A percentile compares a stretch with the other conserved stretches of the same genome.
Conservation (phyloP, 2,329 filamentous ascomycete genomes). For the Colletotrichum tamarilloi region DNA sequence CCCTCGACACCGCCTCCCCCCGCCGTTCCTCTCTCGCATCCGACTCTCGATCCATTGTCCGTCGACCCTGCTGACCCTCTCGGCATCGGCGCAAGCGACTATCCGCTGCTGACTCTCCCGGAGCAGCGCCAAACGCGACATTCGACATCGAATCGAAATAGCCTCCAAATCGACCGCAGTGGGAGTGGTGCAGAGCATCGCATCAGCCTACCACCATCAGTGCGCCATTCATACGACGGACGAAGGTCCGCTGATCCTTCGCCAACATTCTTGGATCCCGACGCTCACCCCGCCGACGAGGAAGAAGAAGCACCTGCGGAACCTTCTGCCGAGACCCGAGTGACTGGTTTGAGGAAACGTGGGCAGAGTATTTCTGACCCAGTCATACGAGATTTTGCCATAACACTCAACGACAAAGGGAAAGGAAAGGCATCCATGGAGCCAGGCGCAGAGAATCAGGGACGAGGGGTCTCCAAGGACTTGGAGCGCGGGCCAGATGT, state of each 20-base stretch:
- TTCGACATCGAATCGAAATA: constrained; percentile 56
- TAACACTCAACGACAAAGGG: constrained; percentile 56
- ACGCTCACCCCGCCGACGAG: constrained; percentile 31
- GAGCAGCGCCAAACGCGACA: constrained; percentile 61
- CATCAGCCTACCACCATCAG: constrained; percentile 64
- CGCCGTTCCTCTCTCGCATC: constrained; percentile 60
- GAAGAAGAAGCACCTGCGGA: constrained; percentile 24
- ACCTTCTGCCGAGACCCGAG: constrained; percentile 28
- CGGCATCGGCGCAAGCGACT: constrained; percentile 56
- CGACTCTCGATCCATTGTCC: constrained; percentile 50
- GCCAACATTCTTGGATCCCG: constrained; percentile 38
- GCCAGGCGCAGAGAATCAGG: constrained; percentile 47
- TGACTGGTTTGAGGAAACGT: constrained; percentile 41
- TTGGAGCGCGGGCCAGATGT: constrained; percentile 65
- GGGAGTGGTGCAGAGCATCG: constrained; percentile 56
- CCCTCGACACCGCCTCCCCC: constrained; percentile 66
- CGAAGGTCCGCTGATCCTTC: constrained; percentile 51
- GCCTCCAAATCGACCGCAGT: constrained; percentile 61
- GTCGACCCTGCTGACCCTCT: constrained; percentile 49
- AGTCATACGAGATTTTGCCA: constrained; percentile 24
- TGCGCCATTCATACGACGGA: constrained; percentile 66
- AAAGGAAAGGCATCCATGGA: constrained; percentile 63
- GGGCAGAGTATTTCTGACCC: constrained; percentile 44
- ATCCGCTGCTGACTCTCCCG: constrained; percentile 62
- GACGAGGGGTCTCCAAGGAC: constrained; percentile 59